Percentiles rank a stretch among this genome's conserved stretches.
Evolutionary conservation across 257 asterid species (phyloP).

Genomic region (Capsicum baccatum): DNA sequence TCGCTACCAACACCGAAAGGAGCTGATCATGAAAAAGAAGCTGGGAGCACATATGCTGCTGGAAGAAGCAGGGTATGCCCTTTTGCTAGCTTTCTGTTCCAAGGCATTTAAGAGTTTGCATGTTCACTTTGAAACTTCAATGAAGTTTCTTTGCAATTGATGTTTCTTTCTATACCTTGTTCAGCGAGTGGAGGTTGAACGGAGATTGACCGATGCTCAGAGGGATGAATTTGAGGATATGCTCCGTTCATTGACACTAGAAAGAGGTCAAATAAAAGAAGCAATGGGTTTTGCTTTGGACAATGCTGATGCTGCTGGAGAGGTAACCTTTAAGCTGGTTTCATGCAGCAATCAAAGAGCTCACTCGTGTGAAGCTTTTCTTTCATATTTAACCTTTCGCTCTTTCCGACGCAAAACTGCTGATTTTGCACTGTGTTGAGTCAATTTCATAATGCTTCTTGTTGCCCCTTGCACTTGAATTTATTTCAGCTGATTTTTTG

Average conservation of each 20-base stretch:
- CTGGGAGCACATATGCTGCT: slow-evolving; percentile 88
- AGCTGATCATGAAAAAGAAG: slow-evolving; percentile 77
- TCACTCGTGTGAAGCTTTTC: slow-evolving; percentile 24
- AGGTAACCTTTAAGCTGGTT: slow-evolving; percentile 54
- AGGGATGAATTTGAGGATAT: slow-evolving; percentile 97
- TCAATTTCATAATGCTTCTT: slow-evolving; percentile 3
- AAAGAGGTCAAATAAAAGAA: slow-evolving; percentile 83
- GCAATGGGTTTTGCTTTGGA: slow-evolving; percentile 95
- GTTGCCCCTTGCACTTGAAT: slow-evolving; percentile 12
- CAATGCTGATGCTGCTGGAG: slow-evolving; percentile 99
- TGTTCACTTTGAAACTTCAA: not conserved
- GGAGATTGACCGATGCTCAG: slow-evolving; percentile 81
- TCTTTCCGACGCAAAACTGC: not conserved
- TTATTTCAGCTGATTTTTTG: slow-evolving; percentile 1
- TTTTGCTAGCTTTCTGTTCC: slow-evolving; percentile 14
- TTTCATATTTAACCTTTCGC: not conserved
- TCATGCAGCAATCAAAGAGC: slow-evolving; percentile 20
- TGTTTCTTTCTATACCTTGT: slow-evolving; percentile 24
- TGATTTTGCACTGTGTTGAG: slow-evolving; percentile 11
- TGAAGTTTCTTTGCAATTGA: not conserved
- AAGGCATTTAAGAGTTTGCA: slow-evolving; percentile 31
- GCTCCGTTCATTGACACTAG: slow-evolving; percentile 90
- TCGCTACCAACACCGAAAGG: slow-evolving; percentile 69
- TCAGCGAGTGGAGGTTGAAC: slow-evolving; percentile 88
- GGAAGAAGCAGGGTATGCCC: slow-evolving; percentile 81